Percentiles rank a stretch among this genome's conserved stretches.
These are phyloP conservation scores for Drechslerella dactyloides DNA, from an alignment of 2,329 filamentous ascomycete genomes.

Conservation along the genomic window DNA sequence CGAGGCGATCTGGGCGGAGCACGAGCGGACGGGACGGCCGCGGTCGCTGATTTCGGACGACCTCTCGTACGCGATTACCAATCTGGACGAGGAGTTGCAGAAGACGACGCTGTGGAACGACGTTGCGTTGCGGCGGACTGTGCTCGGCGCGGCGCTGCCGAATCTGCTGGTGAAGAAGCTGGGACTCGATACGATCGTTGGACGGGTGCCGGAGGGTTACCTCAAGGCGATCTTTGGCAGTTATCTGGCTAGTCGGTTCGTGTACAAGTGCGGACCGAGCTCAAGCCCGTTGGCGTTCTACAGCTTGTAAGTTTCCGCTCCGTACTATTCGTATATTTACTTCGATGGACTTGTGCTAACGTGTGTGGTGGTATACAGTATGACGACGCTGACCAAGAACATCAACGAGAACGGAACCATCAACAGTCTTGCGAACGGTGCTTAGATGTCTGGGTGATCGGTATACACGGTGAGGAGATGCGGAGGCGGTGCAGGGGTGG, in stretches of 20 bases:
- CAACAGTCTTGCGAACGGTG: constrained; percentile 19
- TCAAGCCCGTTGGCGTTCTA: constrained; percentile 98
- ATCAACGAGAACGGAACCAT: constrained; percentile 34
- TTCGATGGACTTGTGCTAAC: constrained; percentile 17
- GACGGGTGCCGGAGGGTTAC: constrained; percentile 87
- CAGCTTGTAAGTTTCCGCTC: constrained; percentile 76
- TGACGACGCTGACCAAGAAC: constrained; percentile 45
- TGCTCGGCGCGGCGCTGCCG: constrained; percentile 85
- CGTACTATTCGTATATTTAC: background rate
- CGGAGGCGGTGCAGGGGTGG: background rate
- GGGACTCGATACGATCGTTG: constrained; percentile 83
- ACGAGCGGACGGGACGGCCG: constrained; percentile 77
- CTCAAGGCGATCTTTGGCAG: constrained; percentile 94
- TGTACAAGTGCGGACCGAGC: constrained; percentile 90
- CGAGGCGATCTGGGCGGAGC: constrained; percentile 96
- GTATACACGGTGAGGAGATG: background rate
- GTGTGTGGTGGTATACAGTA: constrained; percentile 13
- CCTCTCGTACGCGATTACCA: constrained; percentile 90
- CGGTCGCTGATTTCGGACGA: constrained; percentile 90
- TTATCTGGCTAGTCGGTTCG: constrained; percentile 91
- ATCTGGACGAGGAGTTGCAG: constrained; percentile 93
- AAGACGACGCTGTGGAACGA: constrained; percentile 90
- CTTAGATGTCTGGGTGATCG: background rate
- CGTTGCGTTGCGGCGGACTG: constrained; percentile 74
- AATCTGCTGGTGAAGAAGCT: constrained; percentile 84